phyloP scores from a whole-genome alignment of 140 eudicot genomes.

The Erigeron philadelphicus region DNA sequence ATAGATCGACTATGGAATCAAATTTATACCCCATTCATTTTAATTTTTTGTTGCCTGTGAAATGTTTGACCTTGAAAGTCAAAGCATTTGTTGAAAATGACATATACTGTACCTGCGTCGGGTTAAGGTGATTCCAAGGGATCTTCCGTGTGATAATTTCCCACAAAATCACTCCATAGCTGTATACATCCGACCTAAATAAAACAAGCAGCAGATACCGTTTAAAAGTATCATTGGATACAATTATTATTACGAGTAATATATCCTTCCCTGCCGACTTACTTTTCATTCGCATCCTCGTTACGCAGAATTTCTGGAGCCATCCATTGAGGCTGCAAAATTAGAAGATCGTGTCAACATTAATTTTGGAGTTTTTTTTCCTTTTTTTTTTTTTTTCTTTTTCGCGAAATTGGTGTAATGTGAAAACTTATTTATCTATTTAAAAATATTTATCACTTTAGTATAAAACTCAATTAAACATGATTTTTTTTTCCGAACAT shows the following conservation, averaged over 20 bases:
- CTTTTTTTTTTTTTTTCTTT: too few species aligned
- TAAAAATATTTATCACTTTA: too few species aligned
- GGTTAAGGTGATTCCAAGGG: slow-evolving; percentile 78
- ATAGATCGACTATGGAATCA: too few species aligned
- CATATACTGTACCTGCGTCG: slow-evolving; percentile 79
- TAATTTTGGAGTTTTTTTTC: too few species aligned
- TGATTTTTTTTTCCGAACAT: too few species aligned
- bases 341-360: not conserved
- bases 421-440: too few species aligned
- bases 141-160: slow-evolving; percentile 71
- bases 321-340: slow-evolving; percentile 90
- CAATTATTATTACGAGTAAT: too few species aligned
- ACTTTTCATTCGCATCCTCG: slow-evolving; percentile 82
- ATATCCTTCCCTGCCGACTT: slow-evolving; percentile 7
- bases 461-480: too few species aligned
- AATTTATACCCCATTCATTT: too few species aligned
- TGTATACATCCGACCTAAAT: slow-evolving; percentile 77
- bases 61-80: too few species aligned
- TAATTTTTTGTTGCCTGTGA: too few species aligned
- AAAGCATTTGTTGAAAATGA: not conserved
- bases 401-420: too few species aligned
- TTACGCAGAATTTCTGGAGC: slow-evolving; percentile 88
- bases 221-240: not conserved
- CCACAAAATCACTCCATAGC: slow-evolving; percentile 87
- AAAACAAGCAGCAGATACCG: not conserved